Percentiles rank a stretch among this genome's conserved stretches.
Evolutionary conservation across 169 alveolate genomes (phyloP).

Genomic region (Plasmodium adleri): DNA sequence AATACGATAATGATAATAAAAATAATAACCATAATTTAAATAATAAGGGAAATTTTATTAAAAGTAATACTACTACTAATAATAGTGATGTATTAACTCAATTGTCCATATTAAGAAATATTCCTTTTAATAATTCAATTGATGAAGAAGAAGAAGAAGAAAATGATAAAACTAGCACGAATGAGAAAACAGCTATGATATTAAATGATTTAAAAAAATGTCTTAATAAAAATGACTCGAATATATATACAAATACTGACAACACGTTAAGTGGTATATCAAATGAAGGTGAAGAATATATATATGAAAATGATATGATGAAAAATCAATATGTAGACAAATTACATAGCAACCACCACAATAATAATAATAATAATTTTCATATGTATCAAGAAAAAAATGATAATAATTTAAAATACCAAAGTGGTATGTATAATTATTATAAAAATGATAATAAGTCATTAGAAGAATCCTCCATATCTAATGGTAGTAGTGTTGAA

Average conservation of each 20-base stretch:
- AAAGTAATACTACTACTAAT: not conserved
- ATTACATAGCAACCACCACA: not conserved
- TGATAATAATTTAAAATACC: not conserved
- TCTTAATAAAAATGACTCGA: constrained; percentile 20
- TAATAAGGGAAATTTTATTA: too few relatives aligned
- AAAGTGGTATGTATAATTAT: not conserved
- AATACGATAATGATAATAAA: too few relatives aligned
- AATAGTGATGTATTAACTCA: constrained; percentile 31
- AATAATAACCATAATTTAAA: too few relatives aligned
- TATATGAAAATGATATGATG: not conserved
- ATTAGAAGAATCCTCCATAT: constrained; percentile 26
- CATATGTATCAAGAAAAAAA: not conserved
- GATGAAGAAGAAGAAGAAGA: not conserved
- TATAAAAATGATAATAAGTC: constrained; percentile 11
- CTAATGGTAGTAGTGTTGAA: not conserved
- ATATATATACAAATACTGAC: not conserved
- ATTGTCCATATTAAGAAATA: constrained; percentile 26
- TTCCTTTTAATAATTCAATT: constrained; percentile 33
- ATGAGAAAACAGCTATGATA: constrained; percentile 50
- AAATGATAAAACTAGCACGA: not conserved
- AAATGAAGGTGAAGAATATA: not conserved
- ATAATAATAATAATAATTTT: constrained; percentile 5
- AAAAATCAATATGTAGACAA: not conserved
- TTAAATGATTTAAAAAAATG: constrained; percentile 47
- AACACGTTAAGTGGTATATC: not conserved